Conservation (phyloP, 2,329 filamentous ascomycete species). For the Sarocladium oryzae region DNA sequence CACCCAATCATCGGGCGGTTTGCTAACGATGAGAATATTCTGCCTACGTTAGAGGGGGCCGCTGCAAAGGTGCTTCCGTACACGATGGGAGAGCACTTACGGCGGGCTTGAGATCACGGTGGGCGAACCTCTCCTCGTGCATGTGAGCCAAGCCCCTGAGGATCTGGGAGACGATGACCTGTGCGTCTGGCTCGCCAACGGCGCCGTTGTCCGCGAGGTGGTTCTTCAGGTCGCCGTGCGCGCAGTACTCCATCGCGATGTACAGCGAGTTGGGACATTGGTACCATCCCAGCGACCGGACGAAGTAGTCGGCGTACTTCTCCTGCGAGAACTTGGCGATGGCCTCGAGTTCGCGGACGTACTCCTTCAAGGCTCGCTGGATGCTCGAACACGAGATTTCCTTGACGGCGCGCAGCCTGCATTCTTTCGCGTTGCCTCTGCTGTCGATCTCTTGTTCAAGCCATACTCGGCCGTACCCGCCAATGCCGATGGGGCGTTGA, state of each 20-base stretch:
- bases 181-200: not conserved
- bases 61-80: too few species aligned
- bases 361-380: not conserved
- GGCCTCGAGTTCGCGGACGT: not conserved
- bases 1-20: not conserved
- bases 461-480: not conserved
- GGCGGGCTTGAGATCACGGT: slow-evolving; percentile 4
- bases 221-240: not conserved
- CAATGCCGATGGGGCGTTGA: not conserved
- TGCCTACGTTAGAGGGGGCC: not conserved
- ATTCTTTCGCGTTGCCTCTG: not conserved
- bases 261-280: not conserved
- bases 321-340: slow-evolving; percentile 1
- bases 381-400: not conserved
- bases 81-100: not conserved
- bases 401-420: not conserved
- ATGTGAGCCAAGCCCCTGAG: not conserved
- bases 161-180: slow-evolving; percentile 4
- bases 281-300: not conserved
- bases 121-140: slow-evolving; percentile 1
- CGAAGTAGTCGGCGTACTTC: slow-evolving; percentile 2
- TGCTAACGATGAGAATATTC: slow-evolving; percentile 1
- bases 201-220: not conserved
- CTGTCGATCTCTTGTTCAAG: slow-evolving; percentile 1
- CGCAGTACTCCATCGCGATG: slow-evolving; percentile 7